These are phyloP conservation scores for Cynara cardunculus DNA, from an alignment of 129 eudicot genomes.

Conservation along the genomic window DNA sequence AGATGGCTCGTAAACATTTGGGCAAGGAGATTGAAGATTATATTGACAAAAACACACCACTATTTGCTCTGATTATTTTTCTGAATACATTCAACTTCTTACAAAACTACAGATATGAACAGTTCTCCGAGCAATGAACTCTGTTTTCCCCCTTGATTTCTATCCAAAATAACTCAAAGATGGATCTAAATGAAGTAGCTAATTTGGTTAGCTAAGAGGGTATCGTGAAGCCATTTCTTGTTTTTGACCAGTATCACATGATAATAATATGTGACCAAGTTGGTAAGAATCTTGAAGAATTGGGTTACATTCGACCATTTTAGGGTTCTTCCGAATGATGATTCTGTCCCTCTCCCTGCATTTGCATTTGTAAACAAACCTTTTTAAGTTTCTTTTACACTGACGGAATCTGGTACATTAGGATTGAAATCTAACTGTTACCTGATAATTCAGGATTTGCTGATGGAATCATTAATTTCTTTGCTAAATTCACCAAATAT, in stretches of 20 bases:
- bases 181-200: neutral
- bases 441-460: conserved; percentile 31
- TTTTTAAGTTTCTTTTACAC: neutral
- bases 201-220: conserved; percentile 9
- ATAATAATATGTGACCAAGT: neutral
- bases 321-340: neutral
- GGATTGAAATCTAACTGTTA: neutral
- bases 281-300: conserved; percentile 13
- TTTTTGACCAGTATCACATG: neutral
- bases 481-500: conserved; percentile 65
- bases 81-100: conserved; percentile 12
- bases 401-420: neutral
- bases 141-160: conserved; percentile 1
- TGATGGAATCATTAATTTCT: conserved; percentile 31
- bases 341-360: conserved; percentile 14
- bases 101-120: neutral
- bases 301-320: neutral
- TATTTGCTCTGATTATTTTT: neutral
- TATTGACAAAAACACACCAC: neutral
- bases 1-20: neutral
- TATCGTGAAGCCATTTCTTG: neutral
- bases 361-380: neutral
- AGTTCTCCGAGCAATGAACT: neutral
- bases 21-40: neutral
- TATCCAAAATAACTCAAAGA: conserved; percentile 14